A percentile compares a stretch with the other conserved stretches of the same genome.
Conservation (phyloP, 305 asterid species). For the Ajuga reptans region DNA sequence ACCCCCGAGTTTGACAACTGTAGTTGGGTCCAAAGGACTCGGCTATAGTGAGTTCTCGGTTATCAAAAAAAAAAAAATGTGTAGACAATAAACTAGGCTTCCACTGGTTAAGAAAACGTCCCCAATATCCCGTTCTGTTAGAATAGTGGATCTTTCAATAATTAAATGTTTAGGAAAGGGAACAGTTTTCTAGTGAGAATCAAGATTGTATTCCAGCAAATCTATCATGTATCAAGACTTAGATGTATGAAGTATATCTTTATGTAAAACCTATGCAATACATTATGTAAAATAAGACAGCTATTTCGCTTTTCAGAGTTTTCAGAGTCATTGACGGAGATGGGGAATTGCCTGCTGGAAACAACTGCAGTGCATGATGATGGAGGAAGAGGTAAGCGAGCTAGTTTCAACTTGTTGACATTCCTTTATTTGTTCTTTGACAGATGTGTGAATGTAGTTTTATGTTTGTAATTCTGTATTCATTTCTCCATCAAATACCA, state of each 20-base stretch:
- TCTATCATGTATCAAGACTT: not conserved
- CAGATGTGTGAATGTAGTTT: not conserved
- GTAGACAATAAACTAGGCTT: not conserved
- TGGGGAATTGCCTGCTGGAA: constrained; percentile 78
- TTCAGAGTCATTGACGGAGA: constrained; percentile 75
- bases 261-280: not conserved
- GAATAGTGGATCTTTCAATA: not conserved
- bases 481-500: not conserved
- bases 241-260: not conserved
- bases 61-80: no score
- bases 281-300: not conserved
- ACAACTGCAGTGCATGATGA: constrained; percentile 53
- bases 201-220: not conserved
- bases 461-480: not conserved
- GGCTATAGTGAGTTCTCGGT: no score
- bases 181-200: not conserved
- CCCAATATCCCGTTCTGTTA: not conserved
- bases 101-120: not conserved
- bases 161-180: not conserved
- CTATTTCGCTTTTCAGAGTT: constrained; percentile 45
- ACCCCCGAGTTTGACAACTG: no score
- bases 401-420: constrained; percentile 1
- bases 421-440: constrained; percentile 9
- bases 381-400: constrained; percentile 60
- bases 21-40: no score